Evolutionary conservation across 2,329 filamentous ascomycete genomes (phyloP).

Genomic region (Neurospora crassa): DNA sequence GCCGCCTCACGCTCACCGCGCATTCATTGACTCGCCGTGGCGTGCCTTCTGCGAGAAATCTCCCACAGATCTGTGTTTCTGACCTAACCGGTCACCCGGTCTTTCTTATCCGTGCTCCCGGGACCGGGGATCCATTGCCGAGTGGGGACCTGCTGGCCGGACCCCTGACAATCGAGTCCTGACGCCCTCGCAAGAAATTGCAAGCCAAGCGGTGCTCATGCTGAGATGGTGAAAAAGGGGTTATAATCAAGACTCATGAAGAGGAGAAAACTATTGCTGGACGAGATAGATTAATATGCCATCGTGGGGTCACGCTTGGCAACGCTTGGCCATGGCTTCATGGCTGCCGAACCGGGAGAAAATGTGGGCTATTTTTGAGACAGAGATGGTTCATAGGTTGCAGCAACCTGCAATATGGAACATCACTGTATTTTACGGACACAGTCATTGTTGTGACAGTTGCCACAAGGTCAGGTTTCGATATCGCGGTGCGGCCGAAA

Average conservation of each 20-base stretch:
- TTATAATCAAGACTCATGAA: not conserved
- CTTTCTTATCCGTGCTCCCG: not conserved
- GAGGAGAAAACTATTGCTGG: not conserved
- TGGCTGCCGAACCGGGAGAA: not conserved
- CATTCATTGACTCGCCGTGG: not conserved
- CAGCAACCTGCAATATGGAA: not conserved
- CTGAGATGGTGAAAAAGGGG: not conserved
- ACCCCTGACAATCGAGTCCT: not conserved
- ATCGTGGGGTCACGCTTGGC: not conserved
- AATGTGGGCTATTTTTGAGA: not conserved
- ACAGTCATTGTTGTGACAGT: not conserved
- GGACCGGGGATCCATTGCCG: not conserved
- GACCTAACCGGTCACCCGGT: not conserved
- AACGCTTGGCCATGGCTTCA: not conserved
- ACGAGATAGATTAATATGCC: not conserved
- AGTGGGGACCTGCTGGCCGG: not conserved
- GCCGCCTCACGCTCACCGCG: not conserved
- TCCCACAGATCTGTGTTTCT: not conserved
- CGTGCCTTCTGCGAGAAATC: not conserved
- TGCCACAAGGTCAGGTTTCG: not conserved
- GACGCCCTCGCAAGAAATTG: not conserved
- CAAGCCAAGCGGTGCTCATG: not conserved
- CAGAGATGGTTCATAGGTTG: not conserved
- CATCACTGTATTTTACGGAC: not conserved
- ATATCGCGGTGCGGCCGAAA: not conserved